Conservation (phyloP, 805 yeast species). For the Yarrowia hollandica region DNA sequence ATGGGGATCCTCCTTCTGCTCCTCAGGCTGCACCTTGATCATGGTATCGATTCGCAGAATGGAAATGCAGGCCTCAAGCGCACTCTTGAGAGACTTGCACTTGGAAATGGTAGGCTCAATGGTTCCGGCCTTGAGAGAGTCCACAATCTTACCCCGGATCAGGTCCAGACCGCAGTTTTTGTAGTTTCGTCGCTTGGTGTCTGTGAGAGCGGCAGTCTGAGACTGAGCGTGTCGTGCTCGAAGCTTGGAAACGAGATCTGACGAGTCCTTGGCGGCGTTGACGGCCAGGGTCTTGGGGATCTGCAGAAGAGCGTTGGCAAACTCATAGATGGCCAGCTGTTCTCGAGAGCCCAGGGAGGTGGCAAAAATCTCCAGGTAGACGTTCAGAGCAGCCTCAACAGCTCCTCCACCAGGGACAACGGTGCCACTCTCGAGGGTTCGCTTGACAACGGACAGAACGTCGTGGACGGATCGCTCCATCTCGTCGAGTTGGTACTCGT, state of each 20-base stretch:
- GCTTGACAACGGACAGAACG: slow-evolving; percentile 88
- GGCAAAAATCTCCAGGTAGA: slow-evolving; percentile 93
- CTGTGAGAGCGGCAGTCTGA: slow-evolving; percentile 82
- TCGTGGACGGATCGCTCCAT: slow-evolving; percentile 98
- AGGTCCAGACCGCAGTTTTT: slow-evolving; percentile 91
- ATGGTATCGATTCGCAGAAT: slow-evolving; percentile 96
- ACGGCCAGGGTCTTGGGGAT: slow-evolving; percentile 97
- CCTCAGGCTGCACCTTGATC: slow-evolving; percentile 94
- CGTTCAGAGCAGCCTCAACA: slow-evolving; percentile 95
- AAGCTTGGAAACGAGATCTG: slow-evolving; percentile 90
- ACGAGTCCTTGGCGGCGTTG: slow-evolving; percentile 96
- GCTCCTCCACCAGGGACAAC: slow-evolving; percentile 99
- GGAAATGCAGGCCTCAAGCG: slow-evolving; percentile 97
- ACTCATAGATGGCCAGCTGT: slow-evolving; percentile 96
- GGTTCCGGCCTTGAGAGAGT: slow-evolving; percentile 81
- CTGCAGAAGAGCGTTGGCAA: slow-evolving; percentile 82
- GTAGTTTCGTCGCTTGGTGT: slow-evolving; percentile 78
- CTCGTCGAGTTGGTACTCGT: slow-evolving; percentile 90
- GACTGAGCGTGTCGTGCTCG: slow-evolving; percentile 96
- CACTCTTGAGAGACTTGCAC: slow-evolving; percentile 88
- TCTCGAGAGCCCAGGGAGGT: slow-evolving; percentile 97
- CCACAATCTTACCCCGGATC: slow-evolving; percentile 86
- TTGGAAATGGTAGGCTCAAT: slow-evolving; percentile 94
- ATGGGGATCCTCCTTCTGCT: slow-evolving; percentile 72
- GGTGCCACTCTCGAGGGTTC: slow-evolving; percentile 89